Base-by-base conservation (phyloP, 2,329 filamentous ascomycete species). In the Fusarium solani-melongenae region DNA sequence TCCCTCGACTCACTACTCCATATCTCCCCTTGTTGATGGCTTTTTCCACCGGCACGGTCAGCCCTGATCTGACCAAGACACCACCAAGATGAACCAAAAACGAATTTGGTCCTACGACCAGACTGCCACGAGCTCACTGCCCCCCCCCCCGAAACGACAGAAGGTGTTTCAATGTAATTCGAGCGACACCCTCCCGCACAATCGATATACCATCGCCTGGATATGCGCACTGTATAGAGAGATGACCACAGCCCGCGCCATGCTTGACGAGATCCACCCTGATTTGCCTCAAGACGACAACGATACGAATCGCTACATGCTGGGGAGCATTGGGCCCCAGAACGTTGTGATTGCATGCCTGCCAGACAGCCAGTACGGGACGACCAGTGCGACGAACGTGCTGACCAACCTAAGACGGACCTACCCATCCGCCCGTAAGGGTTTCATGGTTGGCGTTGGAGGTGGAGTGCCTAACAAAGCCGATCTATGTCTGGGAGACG, bases 391-490 rank as follows among this genome's bases (percentile, higher is more conserved):
- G 0, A 71, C 78, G 0, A 74, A 38, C 0, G 78, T 79, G 0
- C n/a, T 70, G 84, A 71, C n/a, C 0, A 14, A 71, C 1, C 2
- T 75, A 3, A n/a, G 5, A 2, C 9, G 69, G 9, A 87, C 92
- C 38, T 90, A 84, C 66, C 88, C 39, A 0, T 49, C 36, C 0
- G 62, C 77, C 0, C n/a, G 46, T 0, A 1, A 68, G 1, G 62
- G 72, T 0, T 51, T 81, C 6, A 71, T 80, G 56, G 79, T 80
- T 0, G 79, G 79, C 0, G 78, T 80, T 3, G 77, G 75, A 0
- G 78, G 79, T 0, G 78, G 75, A 0, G 70, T 33, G 0, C 72
- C 72, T 0, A 61, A 33, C 6, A 66, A 27, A 11, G 59, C 41
- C 7, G 79, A 80, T 10, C 59, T 81, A 5, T 64, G 76, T 0